Evolutionary conservation across 768 basidiomycete species (phyloP), one percentile per base, ranked within the genome.

Genomic region (Hericium rajendrae): DNA sequence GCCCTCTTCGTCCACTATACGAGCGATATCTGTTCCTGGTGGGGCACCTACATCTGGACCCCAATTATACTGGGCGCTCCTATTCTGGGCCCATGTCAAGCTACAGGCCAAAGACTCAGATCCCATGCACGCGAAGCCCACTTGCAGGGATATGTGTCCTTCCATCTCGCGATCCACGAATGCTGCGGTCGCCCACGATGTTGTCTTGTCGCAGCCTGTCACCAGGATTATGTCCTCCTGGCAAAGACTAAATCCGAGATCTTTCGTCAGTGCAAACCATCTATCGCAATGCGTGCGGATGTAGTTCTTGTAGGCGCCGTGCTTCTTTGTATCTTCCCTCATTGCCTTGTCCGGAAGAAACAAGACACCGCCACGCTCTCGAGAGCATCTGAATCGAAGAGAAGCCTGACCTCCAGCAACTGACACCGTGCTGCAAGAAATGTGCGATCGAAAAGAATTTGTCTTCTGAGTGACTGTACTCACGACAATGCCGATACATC

Each of bases 191-290:
- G 61, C 61, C 61, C 61, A 62, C 1, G 61, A 54, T 5, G 38
- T 52, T 22, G 61, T 61, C 6, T 49, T 28, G 48, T 62, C 61
- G 24, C 61, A 62, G 11, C 61, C 59, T 15, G 61, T 62, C 53
- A 62, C 60, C 0, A 62, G 52, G n/a, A 62, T 50, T 18, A 62
- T 51, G 28, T 62, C 59, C 20, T 60, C 61, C 20, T 61, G 26
- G 46, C 40, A 51, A 53, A 56, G 53, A 16, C 46, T 54, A 8
- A 54, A 54, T 8, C 49, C 18, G 1, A 51, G 41, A 16, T 6
- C 0, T 24, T 32, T 4, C 13, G 60, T 59, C 13, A 58, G 24
- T 16, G 48, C 54, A 4, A 57, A 38, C 61, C 61, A 62, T 40
- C 57, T 54, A 16, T 62, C 61, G 39, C 57, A 62, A 54, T 62